These are phyloP conservation scores for Cryptococcus depauperatus DNA, from an alignment of 1,284 basidiomycete species.

Conservation along the genomic window DNA sequence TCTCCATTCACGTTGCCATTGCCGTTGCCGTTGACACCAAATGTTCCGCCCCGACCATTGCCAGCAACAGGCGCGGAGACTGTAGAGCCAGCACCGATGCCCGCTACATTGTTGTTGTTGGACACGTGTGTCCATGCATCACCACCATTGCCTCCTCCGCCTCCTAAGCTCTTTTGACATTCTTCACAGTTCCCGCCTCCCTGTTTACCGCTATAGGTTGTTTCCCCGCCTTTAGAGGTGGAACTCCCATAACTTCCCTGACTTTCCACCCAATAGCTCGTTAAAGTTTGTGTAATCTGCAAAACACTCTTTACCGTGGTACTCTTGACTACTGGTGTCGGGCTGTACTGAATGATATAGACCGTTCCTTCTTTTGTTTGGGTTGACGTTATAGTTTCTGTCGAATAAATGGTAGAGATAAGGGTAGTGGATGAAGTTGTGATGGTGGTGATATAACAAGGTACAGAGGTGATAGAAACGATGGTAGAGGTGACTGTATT, in stretches of 20 bases:
- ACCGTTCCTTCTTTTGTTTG: conserved; percentile 28
- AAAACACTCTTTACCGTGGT: conserved; percentile 17
- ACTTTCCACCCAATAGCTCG: conserved; percentile 18
- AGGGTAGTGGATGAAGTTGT: conserved; percentile 24
- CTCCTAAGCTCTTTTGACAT: background rate
- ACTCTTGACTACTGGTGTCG: conserved; percentile 24
- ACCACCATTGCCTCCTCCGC: conserved; percentile 2
- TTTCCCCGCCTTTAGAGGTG: conserved; percentile 10
- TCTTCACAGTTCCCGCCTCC: background rate
- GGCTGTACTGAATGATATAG: conserved; percentile 23
- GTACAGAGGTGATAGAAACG: conserved; percentile 26
- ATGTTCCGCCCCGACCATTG: background rate
- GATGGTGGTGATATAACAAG: conserved; percentile 31
- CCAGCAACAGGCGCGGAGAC: conserved; percentile 1
- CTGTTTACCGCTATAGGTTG: background rate
- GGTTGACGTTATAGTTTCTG: conserved; percentile 29
- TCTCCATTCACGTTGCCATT: background rate
- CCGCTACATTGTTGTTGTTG: conserved; percentile 5
- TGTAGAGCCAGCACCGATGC: background rate
- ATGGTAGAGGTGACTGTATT: conserved; percentile 28
- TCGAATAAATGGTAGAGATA: conserved; percentile 28
- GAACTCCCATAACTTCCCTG: conserved; percentile 10
- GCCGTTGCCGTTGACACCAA: background rate
- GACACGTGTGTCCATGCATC: conserved; percentile 21
- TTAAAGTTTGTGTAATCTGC: conserved; percentile 21